These are phyloP conservation scores for Cicer pinnatifidum DNA, from an alignment of 306 rosid species.

Conservation along the genomic window DNA sequence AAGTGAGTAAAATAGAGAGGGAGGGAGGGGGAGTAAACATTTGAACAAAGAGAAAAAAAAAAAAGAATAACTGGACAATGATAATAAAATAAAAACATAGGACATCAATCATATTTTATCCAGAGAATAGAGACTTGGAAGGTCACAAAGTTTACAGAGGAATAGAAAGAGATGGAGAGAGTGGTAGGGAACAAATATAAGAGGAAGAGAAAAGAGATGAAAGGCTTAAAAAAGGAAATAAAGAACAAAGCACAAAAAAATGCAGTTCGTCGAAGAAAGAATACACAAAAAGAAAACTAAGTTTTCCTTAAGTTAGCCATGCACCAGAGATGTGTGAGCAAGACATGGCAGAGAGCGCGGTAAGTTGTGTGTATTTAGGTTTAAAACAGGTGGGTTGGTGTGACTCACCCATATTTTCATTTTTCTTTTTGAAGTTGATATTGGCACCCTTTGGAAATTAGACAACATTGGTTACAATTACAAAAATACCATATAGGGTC, in stretches of 20 bases:
- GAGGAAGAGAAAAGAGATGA: no score
- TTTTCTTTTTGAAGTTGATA: neutral
- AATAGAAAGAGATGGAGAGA: no score
- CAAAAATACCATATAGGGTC: neutral
- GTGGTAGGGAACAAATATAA: no score
- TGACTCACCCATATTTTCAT: neutral
- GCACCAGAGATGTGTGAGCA: neutral
- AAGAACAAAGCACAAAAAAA: neutral
- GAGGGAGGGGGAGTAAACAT: no score
- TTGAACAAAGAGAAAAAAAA: neutral
- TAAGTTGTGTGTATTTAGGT: neutral
- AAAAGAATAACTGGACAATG: neutral
- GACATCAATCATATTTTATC: neutral
- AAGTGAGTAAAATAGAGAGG: neutral
- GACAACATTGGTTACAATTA: neutral
- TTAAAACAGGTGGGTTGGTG: neutral
- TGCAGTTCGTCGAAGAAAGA: constrained; percentile 1
- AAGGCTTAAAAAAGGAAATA: no score
- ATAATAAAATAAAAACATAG: neutral
- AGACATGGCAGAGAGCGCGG: neutral
- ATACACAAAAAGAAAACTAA: neutral
- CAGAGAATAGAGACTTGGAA: no score
- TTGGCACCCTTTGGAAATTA: neutral
- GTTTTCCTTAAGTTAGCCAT: neutral
- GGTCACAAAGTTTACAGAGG: no score